Evolutionary conservation across 202 grass and related monocot species (phyloP), one percentile per base, ranked within the genome.

Genomic region (Hordeum pubiflorum): DNA sequence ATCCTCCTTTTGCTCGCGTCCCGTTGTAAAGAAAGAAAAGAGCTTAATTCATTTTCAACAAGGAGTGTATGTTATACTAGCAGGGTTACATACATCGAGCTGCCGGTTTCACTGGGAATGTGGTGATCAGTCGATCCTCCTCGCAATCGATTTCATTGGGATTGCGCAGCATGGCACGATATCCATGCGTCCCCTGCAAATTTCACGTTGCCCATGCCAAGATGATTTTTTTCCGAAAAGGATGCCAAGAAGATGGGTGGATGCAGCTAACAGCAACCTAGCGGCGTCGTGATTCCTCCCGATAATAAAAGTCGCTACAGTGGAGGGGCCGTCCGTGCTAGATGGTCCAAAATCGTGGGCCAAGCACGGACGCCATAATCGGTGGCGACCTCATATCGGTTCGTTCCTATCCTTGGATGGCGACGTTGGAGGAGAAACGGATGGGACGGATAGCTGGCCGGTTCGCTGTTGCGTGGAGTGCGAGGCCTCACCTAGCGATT

Each of bases 321-420:
- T 32, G 1, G 48, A 50, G 9, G 17, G 17, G 8, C 43, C 7
- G 48, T 50, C 13, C 23, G 68, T 31, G 9, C 21, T 22, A 70
- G 39, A 15, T 46, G 10, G 70, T 74, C 32, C 70, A 74, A 18
- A 12, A 55, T 33, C 9, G 46, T 34, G 46, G 32, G 26, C 46
- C 17, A 6, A 74, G 70, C 46, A 74, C 70, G 70, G 70, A 74
- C 70, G 46, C 46, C 46, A 74, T 74, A 74, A 54, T 74, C 70
- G 24, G 69, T 46, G 43, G 22, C 68, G 48, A 56, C 72, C 48
- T 36, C 32, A 55, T 55, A 29, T 13, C 27, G 23, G 6, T 1
- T 9, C 9, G 5, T 31, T 73, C 70, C 5, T 17, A 17, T 50
- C 46, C 46, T 50, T 50, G 17, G 27, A 50, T 37, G 29, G n/a